Evolutionary conservation across 2,329 filamentous ascomycete species (phyloP), one percentile per base, ranked within the genome.

Genomic region (Lecanicillium sp.): DNA sequence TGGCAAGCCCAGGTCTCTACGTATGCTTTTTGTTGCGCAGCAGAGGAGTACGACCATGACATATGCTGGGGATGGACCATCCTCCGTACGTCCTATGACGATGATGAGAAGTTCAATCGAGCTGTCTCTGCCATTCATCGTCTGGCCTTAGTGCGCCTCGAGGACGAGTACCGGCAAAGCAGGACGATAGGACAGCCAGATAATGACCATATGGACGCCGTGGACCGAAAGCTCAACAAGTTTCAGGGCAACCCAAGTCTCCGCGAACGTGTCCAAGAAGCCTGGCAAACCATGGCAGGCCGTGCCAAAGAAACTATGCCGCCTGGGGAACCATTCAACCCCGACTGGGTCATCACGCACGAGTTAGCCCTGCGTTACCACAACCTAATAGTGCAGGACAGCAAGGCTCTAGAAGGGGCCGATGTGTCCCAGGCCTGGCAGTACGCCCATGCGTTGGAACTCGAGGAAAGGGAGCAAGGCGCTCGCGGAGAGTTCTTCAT

Each of bases 201-300:
- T 15, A 15, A 39, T 18, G 29, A 25, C 22, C 7, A 28, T 15
- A 18, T 31, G 27, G 19, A 29, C 27, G 27, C 36, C 22, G 3
- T 19, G 28, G 15, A 30, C 17, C 14, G 20, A 18, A 30, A 29
- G 22, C 22, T 25, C 22, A 25, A 11, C 11, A 25, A 25, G 22
- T 11, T 25, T 7, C 22, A 11, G 22, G 22, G 22, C 22, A 25
- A 25, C 11, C 22, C 22, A 25, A 11, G 22, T 11, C 22, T 25
- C 22, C 22, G 20, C 27, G 25, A 36, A 29, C 25, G 4, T 29
- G 10, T 17, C 17, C 34, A 36, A 17, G 12, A 36, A 18, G 36
- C 14, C 14, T 38, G 44, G 46, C 17, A 41, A 30, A 15, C 46
- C 42, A 4, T 45, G 44, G 3, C 28, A 45, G 9, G 29, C 44